Conservation (phyloP, 1,284 basidiomycete genomes). For the Ustilago hordei region DNA sequence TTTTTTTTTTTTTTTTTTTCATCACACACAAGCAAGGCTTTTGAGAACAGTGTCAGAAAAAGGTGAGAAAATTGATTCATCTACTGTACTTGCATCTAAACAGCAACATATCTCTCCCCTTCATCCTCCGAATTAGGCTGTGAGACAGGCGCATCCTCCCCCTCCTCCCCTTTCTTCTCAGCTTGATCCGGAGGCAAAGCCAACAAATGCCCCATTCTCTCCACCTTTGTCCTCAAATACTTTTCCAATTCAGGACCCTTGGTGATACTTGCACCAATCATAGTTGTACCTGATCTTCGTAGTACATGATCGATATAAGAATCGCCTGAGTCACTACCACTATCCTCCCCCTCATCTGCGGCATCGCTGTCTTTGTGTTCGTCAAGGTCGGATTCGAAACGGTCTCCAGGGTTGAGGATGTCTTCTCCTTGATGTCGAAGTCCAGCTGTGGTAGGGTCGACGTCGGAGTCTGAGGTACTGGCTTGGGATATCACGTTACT, state of each 20-base stretch:
- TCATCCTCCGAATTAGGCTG: slow-evolving; percentile 37
- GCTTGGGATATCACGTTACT: slow-evolving; percentile 46
- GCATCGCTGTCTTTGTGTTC: slow-evolving; percentile 7
- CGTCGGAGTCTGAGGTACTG: slow-evolving; percentile 12
- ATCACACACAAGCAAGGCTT: too few species aligned
- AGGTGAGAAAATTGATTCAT: too few species aligned
- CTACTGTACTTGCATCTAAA: background rate
- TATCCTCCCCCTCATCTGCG: slow-evolving; percentile 33
- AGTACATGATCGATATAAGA: slow-evolving; percentile 70
- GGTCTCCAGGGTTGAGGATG: slow-evolving; percentile 19
- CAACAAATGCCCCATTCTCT: slow-evolving; percentile 95
- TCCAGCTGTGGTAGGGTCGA: slow-evolving; percentile 27
- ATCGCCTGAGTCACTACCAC: slow-evolving; percentile 49
- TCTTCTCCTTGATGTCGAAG: slow-evolving; percentile 34
- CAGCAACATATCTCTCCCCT: background rate
- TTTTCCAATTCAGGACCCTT: slow-evolving; percentile 90
- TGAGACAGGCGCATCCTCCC: slow-evolving; percentile 17
- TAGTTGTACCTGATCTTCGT: slow-evolving; percentile 78
- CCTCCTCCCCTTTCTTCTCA: background rate
- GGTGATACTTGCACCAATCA: slow-evolving; percentile 84
- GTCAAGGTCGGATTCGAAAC: slow-evolving; percentile 20
- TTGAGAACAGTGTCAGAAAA: too few species aligned
- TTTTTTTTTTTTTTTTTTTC: too few species aligned
- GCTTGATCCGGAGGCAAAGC: slow-evolving; percentile 72
- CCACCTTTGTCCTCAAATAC: slow-evolving; percentile 93